phyloP scores from a whole-genome alignment of 1,284 basidiomycete species.

The Flammula alnicola region DNA sequence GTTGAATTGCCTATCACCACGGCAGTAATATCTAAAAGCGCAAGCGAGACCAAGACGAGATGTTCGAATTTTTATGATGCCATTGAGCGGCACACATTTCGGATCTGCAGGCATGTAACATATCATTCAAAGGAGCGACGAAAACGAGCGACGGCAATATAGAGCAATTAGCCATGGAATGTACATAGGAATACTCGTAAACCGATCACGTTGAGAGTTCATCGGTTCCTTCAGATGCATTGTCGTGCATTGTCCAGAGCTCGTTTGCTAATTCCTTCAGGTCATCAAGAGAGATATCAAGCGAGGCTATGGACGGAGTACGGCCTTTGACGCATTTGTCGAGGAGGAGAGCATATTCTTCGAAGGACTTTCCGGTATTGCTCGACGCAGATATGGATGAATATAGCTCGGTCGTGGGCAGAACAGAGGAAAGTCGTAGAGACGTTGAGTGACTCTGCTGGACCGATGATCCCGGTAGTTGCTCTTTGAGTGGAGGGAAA shows the following conservation, averaged over 20 bases:
- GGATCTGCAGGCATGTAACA: too few relatives aligned
- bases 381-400: conserved; percentile 40
- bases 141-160: background rate
- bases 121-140: too few relatives aligned
- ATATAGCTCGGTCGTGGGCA: conserved; percentile 32
- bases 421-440: conserved; percentile 27
- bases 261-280: conserved; percentile 53
- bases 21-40: background rate
- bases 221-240: conserved; percentile 39
- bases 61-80: background rate
- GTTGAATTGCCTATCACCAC: background rate
- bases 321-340: conserved; percentile 40
- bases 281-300: conserved; percentile 52
- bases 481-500: conserved; percentile 40
- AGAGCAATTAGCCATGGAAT: background rate
- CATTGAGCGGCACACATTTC: too few relatives aligned
- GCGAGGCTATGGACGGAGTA: conserved; percentile 29
- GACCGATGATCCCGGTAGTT: background rate
- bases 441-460: conserved; percentile 18
- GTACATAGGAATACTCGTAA: background rate
- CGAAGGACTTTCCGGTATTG: conserved; percentile 41
- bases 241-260: conserved; percentile 56
- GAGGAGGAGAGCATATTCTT: conserved; percentile 47
- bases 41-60: background rate
- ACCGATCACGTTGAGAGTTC: conserved; percentile 4